Conservation (phyloP, 495 filamentous ascomycete genomes). For the Geopyxis carbonaria region DNA sequence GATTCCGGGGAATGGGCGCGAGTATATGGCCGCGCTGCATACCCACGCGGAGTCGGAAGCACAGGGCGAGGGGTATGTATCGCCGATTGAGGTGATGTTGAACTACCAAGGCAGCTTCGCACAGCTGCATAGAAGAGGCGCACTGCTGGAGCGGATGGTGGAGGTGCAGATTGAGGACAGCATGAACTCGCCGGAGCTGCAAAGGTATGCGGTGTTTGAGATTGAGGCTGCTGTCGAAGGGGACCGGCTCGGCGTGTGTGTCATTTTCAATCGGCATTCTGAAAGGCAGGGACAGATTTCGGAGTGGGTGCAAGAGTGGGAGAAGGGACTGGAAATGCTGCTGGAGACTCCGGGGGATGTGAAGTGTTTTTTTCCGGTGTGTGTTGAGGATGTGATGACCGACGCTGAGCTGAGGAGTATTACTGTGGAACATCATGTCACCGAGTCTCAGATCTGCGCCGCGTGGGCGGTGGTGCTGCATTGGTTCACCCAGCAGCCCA, state of each 20-base stretch:
- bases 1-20: too few relatives aligned
- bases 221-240: conserved; percentile 17
- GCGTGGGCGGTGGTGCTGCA: too few relatives aligned
- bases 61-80: conserved; percentile 10
- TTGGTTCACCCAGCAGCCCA: too few relatives aligned
- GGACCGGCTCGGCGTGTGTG: conserved; percentile 19
- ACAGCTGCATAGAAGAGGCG: conserved; percentile 25
- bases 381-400: too few relatives aligned
- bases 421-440: too few relatives aligned
- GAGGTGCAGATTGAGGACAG: conserved; percentile 14
- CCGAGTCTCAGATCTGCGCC: too few relatives aligned
- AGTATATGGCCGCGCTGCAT: too few relatives aligned
- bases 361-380: too few relatives aligned
- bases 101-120: conserved; percentile 33
- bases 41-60: too few relatives aligned
- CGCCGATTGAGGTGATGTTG: conserved; percentile 29
- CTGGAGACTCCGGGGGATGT: too few relatives aligned
- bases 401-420: too few relatives aligned
- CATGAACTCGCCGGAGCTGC: conserved; percentile 31
- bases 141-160: conserved; percentile 20
- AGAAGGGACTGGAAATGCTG: too few relatives aligned
- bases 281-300: conserved; percentile 25
- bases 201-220: conserved; percentile 22
- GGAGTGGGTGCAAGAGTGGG: conserved; percentile 23
- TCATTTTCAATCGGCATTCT: conserved; percentile 24